Percentiles rank a stretch among this genome's conserved stretches.
Conservation (phyloP, 495 filamentous ascomycete genomes). For the Penicillium odoratum region DNA sequence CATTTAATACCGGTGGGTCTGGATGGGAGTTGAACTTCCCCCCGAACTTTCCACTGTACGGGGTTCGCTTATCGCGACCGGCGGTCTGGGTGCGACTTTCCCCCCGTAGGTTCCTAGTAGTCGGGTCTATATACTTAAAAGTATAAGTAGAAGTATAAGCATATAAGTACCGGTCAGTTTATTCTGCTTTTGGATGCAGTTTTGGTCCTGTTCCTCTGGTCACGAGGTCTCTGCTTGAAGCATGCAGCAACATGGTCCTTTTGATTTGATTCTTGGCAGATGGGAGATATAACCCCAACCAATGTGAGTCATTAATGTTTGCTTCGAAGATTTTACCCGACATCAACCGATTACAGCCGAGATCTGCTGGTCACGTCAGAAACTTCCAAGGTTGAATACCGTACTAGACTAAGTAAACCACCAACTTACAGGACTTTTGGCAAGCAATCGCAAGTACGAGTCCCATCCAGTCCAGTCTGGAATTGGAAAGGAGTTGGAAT, state of each 20-base stretch:
- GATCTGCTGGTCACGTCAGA: too few species aligned
- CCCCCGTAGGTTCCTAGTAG: conserved; percentile 2
- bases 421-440: conserved; percentile 1
- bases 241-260: too few species aligned
- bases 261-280: too few species aligned
- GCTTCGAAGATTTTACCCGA: too few species aligned
- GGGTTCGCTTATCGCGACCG: conserved; percentile 25
- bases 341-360: too few species aligned
- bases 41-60: conserved; percentile 27
- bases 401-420: neutral
- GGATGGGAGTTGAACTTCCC: conserved; percentile 8
- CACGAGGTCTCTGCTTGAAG: too few species aligned
- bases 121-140: neutral
- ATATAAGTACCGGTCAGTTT: neutral
- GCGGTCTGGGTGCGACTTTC: conserved; percentile 14
- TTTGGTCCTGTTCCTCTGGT: too few species aligned
- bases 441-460: neutral
- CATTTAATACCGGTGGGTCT: neutral
- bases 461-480: neutral
- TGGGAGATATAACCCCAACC: too few species aligned
- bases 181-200: conserved; percentile 1
- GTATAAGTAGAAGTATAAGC: neutral
- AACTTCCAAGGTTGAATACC: too few species aligned
- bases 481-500: neutral
- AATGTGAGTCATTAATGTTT: too few species aligned